phyloP scores from a whole-genome alignment of 139 green algal genomes.

The Coelastrella sp. region DNA sequence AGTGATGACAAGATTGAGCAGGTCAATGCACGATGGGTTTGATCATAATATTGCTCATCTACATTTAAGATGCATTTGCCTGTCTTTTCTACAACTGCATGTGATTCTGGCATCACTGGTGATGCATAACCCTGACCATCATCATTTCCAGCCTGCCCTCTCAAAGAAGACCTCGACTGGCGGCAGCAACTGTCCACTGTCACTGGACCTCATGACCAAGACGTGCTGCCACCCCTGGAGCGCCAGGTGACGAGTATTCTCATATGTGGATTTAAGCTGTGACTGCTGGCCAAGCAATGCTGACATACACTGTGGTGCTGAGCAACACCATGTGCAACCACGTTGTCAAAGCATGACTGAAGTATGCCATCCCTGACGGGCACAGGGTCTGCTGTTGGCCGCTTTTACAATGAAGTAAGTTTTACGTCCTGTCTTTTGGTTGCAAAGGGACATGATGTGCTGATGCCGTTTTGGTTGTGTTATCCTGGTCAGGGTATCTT shows the following conservation, averaged over 20 bases:
- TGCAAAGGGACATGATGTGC: neutral
- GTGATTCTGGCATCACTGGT: no score
- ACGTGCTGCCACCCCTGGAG: constrained; percentile 58
- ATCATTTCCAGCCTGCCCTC: constrained; percentile 55
- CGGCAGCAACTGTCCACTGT: constrained; percentile 52
- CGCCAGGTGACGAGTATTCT: constrained; percentile 45
- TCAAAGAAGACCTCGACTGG: constrained; percentile 78
- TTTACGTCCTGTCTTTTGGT: neutral
- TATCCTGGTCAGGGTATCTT: constrained; percentile 74
- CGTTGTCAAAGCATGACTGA: no score
- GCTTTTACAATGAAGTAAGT: neutral
- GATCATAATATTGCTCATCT: no score
- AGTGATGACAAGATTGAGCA: no score
- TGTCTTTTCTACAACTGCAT: no score
- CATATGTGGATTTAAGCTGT: neutral
- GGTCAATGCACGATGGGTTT: no score
- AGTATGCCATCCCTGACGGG: no score
- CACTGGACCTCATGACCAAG: constrained; percentile 62
- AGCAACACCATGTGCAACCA: neutral
- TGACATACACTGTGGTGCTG: neutral
- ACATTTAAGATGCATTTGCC: no score
- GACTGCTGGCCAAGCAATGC: neutral
- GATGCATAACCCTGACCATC: neutral
- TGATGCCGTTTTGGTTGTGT: no score
- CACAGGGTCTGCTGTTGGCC: no score